Evolutionary conservation across 768 basidiomycete genomes (phyloP), one percentile per base, ranked within the genome.

Genomic region (Leucosporidium scottii): DNA sequence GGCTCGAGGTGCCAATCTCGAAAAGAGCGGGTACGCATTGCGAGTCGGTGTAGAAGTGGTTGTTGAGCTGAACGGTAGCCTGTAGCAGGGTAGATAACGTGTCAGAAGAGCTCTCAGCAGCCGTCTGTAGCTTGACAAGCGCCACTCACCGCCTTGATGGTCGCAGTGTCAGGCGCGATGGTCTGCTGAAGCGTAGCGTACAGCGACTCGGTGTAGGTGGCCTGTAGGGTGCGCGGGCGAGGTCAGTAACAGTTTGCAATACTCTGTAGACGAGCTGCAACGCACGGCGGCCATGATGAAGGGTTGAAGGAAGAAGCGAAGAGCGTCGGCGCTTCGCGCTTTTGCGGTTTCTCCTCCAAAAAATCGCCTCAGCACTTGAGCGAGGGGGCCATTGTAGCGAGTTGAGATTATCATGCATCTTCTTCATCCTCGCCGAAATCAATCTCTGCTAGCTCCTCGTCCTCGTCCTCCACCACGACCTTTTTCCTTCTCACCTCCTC

Each of bases 21-120:
- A 89, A 89, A 47, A 99, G 85, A 49, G 90, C 91, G 57, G 93
- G 85, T 70, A 99, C 93, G 77, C 93, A 96, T 81, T 82, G 81
- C 10, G 93, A 84, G 76, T 87, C 86, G 81, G 90, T 92, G 85
- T 93, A 98, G 81, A 85, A 98, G 61, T 93, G 88, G 74, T 86
- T 86, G 79, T 94, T 96, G 64, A 99, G 83, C 73, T 87, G 85
- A 8, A 90, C 84, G 20, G 96, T 99, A 9, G 94, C 92, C 93
- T 97, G 70, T 25, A 23, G 27, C 7, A 20, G 15, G 44, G 39
- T 23, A 25, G n/a, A 12, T 31, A 30, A 56, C 54, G 39, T 21
- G 51, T 36, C 27, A 18, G 57, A 20, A 9, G 4, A 47, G 21
- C 21, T 39, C 20, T 51, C 25, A 21, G 17, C 23, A 27, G 28